These are phyloP conservation scores for Geotrichum phurueaensis DNA, from an alignment of 1,139 yeast species.

Conservation along the genomic window DNA sequence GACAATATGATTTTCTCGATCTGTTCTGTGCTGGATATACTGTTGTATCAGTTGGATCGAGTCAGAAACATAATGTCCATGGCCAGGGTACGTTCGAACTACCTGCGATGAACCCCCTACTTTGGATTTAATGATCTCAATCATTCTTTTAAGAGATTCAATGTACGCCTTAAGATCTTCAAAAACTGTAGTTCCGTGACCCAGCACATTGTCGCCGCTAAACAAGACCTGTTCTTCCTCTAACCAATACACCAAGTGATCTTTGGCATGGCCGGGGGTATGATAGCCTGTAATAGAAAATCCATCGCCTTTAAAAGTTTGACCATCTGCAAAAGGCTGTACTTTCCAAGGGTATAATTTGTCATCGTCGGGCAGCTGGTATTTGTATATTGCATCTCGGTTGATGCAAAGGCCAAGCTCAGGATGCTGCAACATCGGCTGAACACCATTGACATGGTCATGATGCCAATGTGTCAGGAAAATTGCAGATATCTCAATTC, in stretches of 20 bases:
- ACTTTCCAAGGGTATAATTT: slow-evolving; percentile 15
- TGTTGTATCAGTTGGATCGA: slow-evolving; percentile 31
- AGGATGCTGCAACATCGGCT: slow-evolving; percentile 20
- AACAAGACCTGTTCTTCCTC: slow-evolving; percentile 35
- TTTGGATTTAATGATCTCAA: slow-evolving; percentile 19
- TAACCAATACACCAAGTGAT: slow-evolving; percentile 36
- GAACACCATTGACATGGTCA: slow-evolving; percentile 37
- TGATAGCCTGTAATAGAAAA: slow-evolving; percentile 32
- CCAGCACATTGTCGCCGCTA: slow-evolving; percentile 39
- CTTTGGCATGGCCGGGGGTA: slow-evolving; percentile 40
- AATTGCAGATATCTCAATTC: slow-evolving; percentile 30
- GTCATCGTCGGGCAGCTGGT: slow-evolving; percentile 10
- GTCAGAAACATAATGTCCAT: slow-evolving; percentile 35
- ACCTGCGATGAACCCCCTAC: slow-evolving; percentile 3
- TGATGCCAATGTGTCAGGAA: slow-evolving; percentile 39
- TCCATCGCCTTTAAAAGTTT: slow-evolving; percentile 30
- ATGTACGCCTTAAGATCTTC: slow-evolving; percentile 33
- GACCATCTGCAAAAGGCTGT: slow-evolving; percentile 28
- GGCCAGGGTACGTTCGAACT: slow-evolving; percentile 36
- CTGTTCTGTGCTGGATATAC: slow-evolving; percentile 35
- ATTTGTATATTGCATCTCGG: slow-evolving; percentile 12
- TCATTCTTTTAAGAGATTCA: slow-evolving; percentile 30
- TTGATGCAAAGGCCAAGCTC: slow-evolving; percentile 10
- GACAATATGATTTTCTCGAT: slow-evolving; percentile 35
- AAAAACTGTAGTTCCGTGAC: slow-evolving; percentile 38